phyloP scores from a whole-genome alignment of 192 early-diverging fungal genomes.

The Coemansia erecta region DNA sequence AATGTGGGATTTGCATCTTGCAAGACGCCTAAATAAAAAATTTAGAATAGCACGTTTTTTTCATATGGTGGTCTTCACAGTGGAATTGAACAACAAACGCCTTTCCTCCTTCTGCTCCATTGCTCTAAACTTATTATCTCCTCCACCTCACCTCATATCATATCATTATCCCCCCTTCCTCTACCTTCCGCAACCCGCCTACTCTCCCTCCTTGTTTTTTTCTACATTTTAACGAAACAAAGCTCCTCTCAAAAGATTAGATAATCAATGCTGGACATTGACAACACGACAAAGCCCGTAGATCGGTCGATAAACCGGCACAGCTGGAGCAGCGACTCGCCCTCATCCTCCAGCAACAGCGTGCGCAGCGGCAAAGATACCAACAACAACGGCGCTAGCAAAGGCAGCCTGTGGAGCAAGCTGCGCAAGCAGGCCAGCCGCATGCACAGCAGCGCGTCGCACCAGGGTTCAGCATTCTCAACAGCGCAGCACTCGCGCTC shows the following conservation, averaged over 20 bases:
- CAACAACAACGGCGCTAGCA: too few species aligned
- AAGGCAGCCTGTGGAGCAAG: slow-evolving; percentile 34
- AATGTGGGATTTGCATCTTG: too few species aligned
- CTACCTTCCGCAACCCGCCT: background rate
- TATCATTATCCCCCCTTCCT: slow-evolving; percentile 1
- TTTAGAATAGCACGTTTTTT: too few species aligned
- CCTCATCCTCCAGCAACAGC: slow-evolving; percentile 36
- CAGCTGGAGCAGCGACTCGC: slow-evolving; percentile 54
- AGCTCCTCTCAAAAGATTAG: background rate
- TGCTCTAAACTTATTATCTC: background rate
- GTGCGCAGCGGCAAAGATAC: slow-evolving; percentile 25
- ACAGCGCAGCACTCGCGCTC: background rate
- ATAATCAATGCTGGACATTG: slow-evolving; percentile 24
- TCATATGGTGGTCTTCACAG: background rate
- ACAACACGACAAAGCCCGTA: slow-evolving; percentile 4
- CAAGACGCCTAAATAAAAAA: too few species aligned
- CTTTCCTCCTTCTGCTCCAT: background rate
- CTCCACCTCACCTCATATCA: background rate
- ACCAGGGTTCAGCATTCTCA: background rate
- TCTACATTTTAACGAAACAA: background rate
- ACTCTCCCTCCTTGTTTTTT: background rate
- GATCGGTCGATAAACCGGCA: slow-evolving; percentile 22
- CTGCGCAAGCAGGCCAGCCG: slow-evolving; percentile 44
- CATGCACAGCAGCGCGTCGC: slow-evolving; percentile 8
- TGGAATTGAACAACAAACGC: background rate